Evolutionary conservation across 768 basidiomycete species (phyloP), one percentile per base, ranked within the genome.

Genomic region (Russula abietina): DNA sequence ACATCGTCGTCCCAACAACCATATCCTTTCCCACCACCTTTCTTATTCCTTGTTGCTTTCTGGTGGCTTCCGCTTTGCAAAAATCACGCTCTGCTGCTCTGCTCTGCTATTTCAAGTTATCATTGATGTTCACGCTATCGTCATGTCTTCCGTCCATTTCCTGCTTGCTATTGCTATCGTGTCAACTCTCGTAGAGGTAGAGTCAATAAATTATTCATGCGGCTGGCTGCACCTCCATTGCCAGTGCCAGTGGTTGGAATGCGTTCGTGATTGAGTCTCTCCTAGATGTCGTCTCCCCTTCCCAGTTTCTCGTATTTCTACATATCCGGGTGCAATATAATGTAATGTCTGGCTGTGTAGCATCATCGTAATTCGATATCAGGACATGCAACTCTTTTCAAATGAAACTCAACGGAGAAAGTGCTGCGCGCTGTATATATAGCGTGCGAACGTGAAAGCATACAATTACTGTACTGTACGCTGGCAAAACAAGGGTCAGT

Each of bases 211-310:
- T 39, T 55, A 64, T 60, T 59, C 62, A 64, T 59, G 62, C 62
- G 62, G 62, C 62, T 59, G 62, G 62, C 48, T 60, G 53, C 53
- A 63, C 38, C 33, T 38, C 46, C 8, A 43, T n/a, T n/a, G n/a
- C n/a, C n/a, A n/a, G n/a, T n/a, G n/a, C n/a, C n/a, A n/a, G n/a
- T n/a, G n/a, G n/a, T 59, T 50, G 62, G 62, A 54, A 63, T 59
- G 43, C 51, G 36, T 49, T 49, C n/a, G 19, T 45, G n/a, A 45
- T 45, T 45, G 22, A 12, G 45, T 24, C 11, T 24, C 11, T 22
- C 45, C 22, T 22, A 22, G 45, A 24, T 48, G 24, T 16, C 48
- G 24, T 5, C 24, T 22, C n/a, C 43, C 10, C n/a, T 45, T n/a
- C 22, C n/a, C n/a, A 9, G 10, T 45, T 45, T 45, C 10, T 22